These are phyloP conservation scores for Lepidium didymum DNA, from an alignment of 345 rosid genomes.

Conservation along the genomic window DNA sequence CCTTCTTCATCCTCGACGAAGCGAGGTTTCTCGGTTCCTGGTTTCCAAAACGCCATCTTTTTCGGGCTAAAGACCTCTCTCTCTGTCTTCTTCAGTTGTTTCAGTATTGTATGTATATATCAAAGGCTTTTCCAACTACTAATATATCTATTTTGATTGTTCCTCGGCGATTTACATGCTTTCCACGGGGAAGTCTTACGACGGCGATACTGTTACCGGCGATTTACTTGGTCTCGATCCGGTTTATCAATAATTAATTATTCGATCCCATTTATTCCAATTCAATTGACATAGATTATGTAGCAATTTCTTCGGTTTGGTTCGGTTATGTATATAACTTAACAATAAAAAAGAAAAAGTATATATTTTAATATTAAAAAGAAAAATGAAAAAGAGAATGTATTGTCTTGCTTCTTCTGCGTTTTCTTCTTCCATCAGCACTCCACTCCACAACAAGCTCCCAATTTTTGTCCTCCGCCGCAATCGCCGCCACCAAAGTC, in stretches of 20 bases:
- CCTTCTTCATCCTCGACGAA: conserved; percentile 93
- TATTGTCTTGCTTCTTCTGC: conserved; percentile 9
- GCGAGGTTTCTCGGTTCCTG: conserved; percentile 81
- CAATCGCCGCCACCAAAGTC: conserved; percentile 1
- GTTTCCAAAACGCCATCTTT: conserved; percentile 87
- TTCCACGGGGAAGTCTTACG: not conserved
- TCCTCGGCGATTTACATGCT: not conserved
- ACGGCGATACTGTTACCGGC: not conserved
- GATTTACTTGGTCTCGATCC: not conserved
- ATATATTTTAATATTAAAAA: not conserved
- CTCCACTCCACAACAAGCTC: conserved; percentile 11
- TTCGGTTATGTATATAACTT: too few relatives aligned
- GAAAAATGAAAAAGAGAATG: conserved; percentile 3
- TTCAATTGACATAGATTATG: too few relatives aligned
- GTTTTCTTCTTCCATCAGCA: conserved; percentile 8
- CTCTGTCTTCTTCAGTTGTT: not conserved
- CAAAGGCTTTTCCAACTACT: not conserved
- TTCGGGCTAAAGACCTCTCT: not conserved
- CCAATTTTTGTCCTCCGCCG: conserved; percentile 16
- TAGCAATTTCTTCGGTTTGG: too few relatives aligned
- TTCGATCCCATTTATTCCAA: too few relatives aligned
- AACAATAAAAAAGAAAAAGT: too few relatives aligned
- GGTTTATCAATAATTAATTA: too few relatives aligned
- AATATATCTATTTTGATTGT: not conserved
- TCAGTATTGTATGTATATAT: not conserved